Evolutionary conservation across 73 alveolate genomes (phyloP).

Genomic region (Symbiodinium natans): DNA sequence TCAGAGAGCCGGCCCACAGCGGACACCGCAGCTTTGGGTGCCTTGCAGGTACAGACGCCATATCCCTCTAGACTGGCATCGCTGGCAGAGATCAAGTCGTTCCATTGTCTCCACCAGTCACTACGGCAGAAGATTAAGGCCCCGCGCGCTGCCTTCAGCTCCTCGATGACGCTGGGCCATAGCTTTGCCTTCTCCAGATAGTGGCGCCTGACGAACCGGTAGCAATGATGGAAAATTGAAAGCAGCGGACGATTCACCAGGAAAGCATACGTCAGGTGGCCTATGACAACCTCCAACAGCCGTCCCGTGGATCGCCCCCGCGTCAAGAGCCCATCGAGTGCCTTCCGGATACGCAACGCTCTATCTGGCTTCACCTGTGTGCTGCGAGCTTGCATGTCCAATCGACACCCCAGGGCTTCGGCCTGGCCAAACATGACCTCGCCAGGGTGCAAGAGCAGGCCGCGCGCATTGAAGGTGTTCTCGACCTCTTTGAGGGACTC

Average conservation of each 20-base stretch:
- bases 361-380: background rate
- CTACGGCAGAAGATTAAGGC: background rate
- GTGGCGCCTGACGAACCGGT: background rate
- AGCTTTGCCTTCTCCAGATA: background rate
- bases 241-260: slow-evolving; percentile 26
- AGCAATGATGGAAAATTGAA: background rate
- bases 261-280: slow-evolving; percentile 25
- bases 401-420: background rate
- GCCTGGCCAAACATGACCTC: background rate
- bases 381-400: background rate
- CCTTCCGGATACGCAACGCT: background rate
- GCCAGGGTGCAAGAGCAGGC: slow-evolving; percentile 33
- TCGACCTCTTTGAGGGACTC: background rate
- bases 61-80: slow-evolving; percentile 20
- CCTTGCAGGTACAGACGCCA: background rate
- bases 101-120: slow-evolving; percentile 44
- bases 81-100: background rate
- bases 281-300: background rate
- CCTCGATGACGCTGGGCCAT: slow-evolving; percentile 15
- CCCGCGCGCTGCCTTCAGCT: background rate
- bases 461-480: background rate
- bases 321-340: background rate
- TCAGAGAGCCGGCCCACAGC: background rate
- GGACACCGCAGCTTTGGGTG: background rate
- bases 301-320: slow-evolving; percentile 23